Evolutionary conservation across 176 grass and related monocot species (phyloP).

Genomic region (Carex myosuroides): DNA sequence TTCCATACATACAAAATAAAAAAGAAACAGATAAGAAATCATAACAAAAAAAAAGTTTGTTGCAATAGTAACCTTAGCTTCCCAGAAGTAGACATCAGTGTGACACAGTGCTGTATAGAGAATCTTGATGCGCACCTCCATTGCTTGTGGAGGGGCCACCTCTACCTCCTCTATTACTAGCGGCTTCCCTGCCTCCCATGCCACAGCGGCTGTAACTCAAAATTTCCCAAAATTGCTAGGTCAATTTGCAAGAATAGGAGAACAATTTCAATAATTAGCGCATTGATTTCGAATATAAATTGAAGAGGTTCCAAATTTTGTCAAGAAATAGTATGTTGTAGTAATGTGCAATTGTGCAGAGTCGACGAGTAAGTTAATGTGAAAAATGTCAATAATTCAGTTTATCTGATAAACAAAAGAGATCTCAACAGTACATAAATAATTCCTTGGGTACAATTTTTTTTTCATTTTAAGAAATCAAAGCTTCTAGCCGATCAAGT

Average conservation of each 20-base stretch:
- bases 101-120: conserved; percentile 79
- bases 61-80: conserved; percentile 48
- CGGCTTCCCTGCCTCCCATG: conserved; percentile 83
- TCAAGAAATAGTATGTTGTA: not conserved
- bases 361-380: not conserved
- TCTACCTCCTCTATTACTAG: conserved; percentile 78
- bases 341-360: not conserved
- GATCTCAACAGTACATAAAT: not conserved
- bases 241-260: not conserved
- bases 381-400: not conserved
- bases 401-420: not conserved
- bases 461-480: not conserved
- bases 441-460: not conserved
- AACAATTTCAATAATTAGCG: not conserved
- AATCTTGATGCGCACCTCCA: conserved; percentile 87
- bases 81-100: conserved; percentile 97
- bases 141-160: conserved; percentile 74
- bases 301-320: not conserved
- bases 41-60: not conserved
- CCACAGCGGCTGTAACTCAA: conserved; percentile 51
- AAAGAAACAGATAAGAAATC: not conserved
- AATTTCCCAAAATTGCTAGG: not conserved
- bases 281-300: not conserved
- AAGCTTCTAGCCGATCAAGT: not conserved
- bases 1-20: not conserved